Evolutionary conservation across 805 yeast species (phyloP).

Genomic region (Saccharomycopsis babjevae): DNA sequence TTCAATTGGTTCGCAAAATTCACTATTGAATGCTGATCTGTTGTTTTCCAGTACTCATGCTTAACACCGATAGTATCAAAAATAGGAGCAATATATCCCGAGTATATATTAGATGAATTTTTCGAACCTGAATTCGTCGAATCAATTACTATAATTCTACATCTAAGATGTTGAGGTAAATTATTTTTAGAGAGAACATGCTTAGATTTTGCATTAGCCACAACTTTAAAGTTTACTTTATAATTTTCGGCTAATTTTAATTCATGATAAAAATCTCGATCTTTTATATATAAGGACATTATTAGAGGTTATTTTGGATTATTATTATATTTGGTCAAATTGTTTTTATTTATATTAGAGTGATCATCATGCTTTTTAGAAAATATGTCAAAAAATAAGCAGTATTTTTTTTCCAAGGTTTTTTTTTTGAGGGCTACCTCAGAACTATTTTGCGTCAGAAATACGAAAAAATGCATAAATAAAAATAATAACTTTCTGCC

Average conservation of each 20-base stretch:
- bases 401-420: too few relatives aligned
- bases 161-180: conserved; percentile 10
- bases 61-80: not conserved
- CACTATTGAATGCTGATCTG: conserved; percentile 25
- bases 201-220: not conserved
- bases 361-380: not conserved
- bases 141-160: conserved; percentile 30
- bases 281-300: conserved; percentile 8
- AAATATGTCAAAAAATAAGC: not conserved
- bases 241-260: not conserved
- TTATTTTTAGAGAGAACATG: not conserved
- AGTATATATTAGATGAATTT: not conserved
- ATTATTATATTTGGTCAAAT: not conserved
- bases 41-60: not conserved
- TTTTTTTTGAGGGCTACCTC: too few relatives aligned
- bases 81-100: not conserved
- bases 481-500: too few relatives aligned
- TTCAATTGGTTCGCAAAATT: not conserved
- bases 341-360: not conserved
- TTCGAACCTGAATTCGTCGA: conserved; percentile 37
- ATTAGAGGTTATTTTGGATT: not conserved
- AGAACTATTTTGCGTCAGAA: too few relatives aligned
- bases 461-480: too few relatives aligned
- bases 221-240: not conserved
- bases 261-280: conserved; percentile 12